phyloP scores from a whole-genome alignment of 2,329 filamentous ascomycete species.

The Cytospora chrysosperma region DNA sequence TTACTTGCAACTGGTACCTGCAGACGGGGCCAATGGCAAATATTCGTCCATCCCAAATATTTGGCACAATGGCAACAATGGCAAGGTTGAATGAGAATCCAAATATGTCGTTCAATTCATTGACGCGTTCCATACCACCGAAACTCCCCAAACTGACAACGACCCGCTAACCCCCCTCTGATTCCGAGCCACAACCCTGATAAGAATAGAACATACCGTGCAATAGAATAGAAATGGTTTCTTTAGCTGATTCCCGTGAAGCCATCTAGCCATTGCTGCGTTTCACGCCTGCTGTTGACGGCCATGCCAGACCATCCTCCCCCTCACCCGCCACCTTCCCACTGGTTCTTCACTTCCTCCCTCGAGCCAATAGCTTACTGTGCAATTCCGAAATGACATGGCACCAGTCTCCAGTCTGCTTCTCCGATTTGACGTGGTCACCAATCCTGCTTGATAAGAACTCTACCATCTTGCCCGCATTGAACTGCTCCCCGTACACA shows the following conservation, averaged over 20 bases:
- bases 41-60: neutral
- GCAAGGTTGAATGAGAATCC: neutral
- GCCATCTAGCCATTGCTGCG: neutral
- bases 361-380: constrained; percentile 54
- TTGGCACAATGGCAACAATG: neutral
- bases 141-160: neutral
- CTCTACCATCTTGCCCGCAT: constrained; percentile 71
- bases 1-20: neutral
- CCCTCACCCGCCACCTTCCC: too few relatives aligned
- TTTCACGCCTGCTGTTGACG: neutral
- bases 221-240: neutral
- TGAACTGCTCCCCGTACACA: constrained; percentile 77
- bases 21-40: neutral
- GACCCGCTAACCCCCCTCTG: neutral
- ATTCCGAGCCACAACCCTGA: neutral
- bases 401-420: constrained; percentile 48
- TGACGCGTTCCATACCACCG: neutral
- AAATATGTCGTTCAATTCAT: neutral
- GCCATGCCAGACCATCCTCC: neutral
- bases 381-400: constrained; percentile 56
- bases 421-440: constrained; percentile 35
- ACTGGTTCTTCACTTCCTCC: constrained; percentile 42
- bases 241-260: neutral
- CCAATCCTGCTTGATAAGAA: constrained; percentile 60
- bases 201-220: neutral